Evolutionary conservation across 306 rosid genomes (phyloP), one percentile per base, ranked within the genome.

Genomic region (Cicer pinnatifidum): DNA sequence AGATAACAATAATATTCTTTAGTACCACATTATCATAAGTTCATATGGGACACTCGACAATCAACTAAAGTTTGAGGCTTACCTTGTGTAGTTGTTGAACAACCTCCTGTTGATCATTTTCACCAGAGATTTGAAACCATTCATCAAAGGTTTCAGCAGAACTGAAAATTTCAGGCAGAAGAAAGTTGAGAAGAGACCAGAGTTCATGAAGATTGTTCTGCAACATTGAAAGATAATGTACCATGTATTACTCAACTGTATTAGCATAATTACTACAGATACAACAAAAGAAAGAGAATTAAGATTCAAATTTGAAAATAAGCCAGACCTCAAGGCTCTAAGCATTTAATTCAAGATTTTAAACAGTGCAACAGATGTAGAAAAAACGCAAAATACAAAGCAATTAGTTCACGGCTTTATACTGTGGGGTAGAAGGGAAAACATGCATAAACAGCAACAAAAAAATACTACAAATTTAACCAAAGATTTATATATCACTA

Each of bases 121-220:
- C 99, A 74, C 96, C 99, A 75, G 99, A 94, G 69, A 94, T 94
- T 87, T 94, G 99, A 79, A 94, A 94, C 99, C 99, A 94, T 74
- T 94, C 99, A 68, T 94, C 99, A 87, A 94, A 94, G 66, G 99
- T 91, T 88, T 91, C 99, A 20, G 99, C 87, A 65, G 99, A 94
- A 82, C 99, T 94, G 81, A 94, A 94, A 67, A 94, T 91, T 84
- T 94, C 99, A 0, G 99, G 99, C 82, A 94, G 89, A 82, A 94
- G 99, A 83, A 94, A 94, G 83, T 94, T 94, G 65, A 94, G 91
- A 79, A 94, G 96, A 72, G 99, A 65, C 99, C 99, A 94, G 7
- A 94, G 95, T 68, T 94, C 99, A 67, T 94, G 99, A 56, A 94
- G 99, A 84, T 94, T 94, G 83, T 94, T 94, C 99, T 94, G 87